phyloP scores from a whole-genome alignment of 305 asterid species.

The Petunia hybrid region DNA sequence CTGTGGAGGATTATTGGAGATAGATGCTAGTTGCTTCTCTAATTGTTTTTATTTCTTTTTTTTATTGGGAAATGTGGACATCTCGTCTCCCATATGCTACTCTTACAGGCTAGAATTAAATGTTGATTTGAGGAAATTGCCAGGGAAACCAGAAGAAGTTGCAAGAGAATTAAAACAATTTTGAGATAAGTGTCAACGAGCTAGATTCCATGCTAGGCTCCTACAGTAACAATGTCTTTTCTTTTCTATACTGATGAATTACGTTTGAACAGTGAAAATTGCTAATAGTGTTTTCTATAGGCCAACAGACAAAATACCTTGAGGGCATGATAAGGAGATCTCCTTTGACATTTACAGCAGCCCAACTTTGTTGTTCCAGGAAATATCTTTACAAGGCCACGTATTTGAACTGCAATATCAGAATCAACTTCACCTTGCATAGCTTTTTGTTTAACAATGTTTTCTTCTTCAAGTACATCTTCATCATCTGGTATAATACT shows the following conservation, averaged over 20 bases:
- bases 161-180: neutral
- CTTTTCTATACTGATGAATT: constrained; percentile 8
- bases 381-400: constrained; percentile 82
- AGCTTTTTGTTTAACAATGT: constrained; percentile 69
- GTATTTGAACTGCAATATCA: constrained; percentile 76
- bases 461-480: constrained; percentile 91
- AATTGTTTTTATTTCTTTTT: neutral
- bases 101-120: neutral
- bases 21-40: constrained; percentile 6
- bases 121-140: constrained; percentile 19
- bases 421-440: constrained; percentile 55
- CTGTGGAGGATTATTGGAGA: constrained; percentile 7
- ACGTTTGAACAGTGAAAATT: constrained; percentile 2
- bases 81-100: constrained; percentile 19
- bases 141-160: constrained; percentile 20
- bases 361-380: constrained; percentile 68
- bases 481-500: constrained; percentile 71
- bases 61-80: neutral
- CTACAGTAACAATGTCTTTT: neutral
- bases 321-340: constrained; percentile 83
- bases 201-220: constrained; percentile 10
- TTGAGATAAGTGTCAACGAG: neutral
- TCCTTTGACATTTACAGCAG: constrained; percentile 79
- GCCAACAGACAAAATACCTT: constrained; percentile 54
- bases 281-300: constrained; percentile 30